phyloP scores from a whole-genome alignment of 192 early-diverging fungal genomes.

The Kickxella alabastrina region DNA sequence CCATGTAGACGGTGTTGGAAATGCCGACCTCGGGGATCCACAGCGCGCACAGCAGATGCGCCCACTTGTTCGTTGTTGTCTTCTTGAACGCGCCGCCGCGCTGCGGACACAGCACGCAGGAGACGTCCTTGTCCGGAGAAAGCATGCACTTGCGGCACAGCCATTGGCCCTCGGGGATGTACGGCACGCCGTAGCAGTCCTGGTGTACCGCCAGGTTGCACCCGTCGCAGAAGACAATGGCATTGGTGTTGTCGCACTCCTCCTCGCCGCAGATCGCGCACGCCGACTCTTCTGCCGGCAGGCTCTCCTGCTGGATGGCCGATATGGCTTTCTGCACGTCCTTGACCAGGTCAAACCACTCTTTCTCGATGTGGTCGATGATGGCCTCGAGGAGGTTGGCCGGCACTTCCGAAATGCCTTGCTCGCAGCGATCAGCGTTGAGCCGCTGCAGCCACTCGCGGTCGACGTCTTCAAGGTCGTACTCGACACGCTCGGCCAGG shows the following conservation, averaged over 20 bases:
- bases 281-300: constrained; percentile 75
- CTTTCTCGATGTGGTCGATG: constrained; percentile 91
- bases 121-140: constrained; percentile 81
- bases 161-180: constrained; percentile 99
- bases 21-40: constrained; percentile 95
- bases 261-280: constrained; percentile 97
- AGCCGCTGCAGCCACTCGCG: constrained; percentile 67
- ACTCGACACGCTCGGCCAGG: constrained; percentile 71
- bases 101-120: constrained; percentile 90
- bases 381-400: constrained; percentile 71
- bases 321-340: constrained; percentile 67
- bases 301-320: constrained; percentile 51
- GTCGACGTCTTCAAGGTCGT: constrained; percentile 98
- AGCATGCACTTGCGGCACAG: constrained; percentile 97
- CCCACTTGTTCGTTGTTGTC: constrained; percentile 90
- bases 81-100: constrained; percentile 96
- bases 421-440: constrained; percentile 67
- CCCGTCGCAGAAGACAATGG: constrained; percentile 99
- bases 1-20: constrained; percentile 92
- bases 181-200: constrained; percentile 99
- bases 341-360: constrained; percentile 93
- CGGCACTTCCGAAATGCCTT: constrained; percentile 27
- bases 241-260: constrained; percentile 99
- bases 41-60: constrained; percentile 89
- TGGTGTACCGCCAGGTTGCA: constrained; percentile 99